Evolutionary conservation across 1,284 basidiomycete genomes (phyloP).

Genomic region (Fistulinella cinereoalba): DNA sequence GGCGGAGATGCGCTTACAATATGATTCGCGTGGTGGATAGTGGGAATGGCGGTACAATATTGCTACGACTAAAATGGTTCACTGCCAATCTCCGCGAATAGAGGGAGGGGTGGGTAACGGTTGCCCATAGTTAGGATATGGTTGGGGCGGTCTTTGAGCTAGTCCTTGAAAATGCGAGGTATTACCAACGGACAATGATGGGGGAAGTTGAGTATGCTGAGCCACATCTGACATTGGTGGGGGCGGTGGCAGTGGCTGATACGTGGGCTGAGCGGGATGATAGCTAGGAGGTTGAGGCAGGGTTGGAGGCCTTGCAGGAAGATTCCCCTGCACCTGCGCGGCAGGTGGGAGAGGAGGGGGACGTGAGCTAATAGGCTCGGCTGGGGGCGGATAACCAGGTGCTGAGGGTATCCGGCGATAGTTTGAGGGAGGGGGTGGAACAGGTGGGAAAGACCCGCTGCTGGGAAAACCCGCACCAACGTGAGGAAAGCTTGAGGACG

Average conservation of each 20-base stretch:
- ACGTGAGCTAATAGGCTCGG: conserved; percentile 16
- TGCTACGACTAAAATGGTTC: conserved; percentile 11
- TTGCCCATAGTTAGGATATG: conserved; percentile 27
- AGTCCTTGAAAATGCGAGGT: conserved; percentile 41
- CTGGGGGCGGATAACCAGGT: conserved; percentile 24
- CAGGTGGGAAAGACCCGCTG: conserved; percentile 18
- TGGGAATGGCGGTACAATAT: conserved; percentile 14
- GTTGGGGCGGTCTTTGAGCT: conserved; percentile 41
- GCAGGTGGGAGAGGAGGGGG: conserved; percentile 33
- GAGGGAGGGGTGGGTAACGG: conserved; percentile 23
- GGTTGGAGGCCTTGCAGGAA: conserved; percentile 30
- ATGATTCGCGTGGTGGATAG: conserved; percentile 9
- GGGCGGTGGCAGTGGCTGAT: conserved; percentile 39
- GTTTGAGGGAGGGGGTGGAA: conserved; percentile 20
- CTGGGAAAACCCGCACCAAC: conserved; percentile 17
- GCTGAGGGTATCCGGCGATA: conserved; percentile 30
- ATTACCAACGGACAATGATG: conserved; percentile 25
- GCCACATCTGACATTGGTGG: conserved; percentile 31
- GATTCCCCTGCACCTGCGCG: conserved; percentile 23
- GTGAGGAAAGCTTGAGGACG: conserved; percentile 32
- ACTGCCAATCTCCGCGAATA: conserved; percentile 28
- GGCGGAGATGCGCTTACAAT: conserved; percentile 5
- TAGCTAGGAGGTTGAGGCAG: conserved; percentile 42
- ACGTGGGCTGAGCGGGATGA: conserved; percentile 34
- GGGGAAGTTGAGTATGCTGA: conserved; percentile 28